These are phyloP conservation scores for Gleditsia sinensis DNA, from an alignment of 306 rosid species.

Conservation along the genomic window DNA sequence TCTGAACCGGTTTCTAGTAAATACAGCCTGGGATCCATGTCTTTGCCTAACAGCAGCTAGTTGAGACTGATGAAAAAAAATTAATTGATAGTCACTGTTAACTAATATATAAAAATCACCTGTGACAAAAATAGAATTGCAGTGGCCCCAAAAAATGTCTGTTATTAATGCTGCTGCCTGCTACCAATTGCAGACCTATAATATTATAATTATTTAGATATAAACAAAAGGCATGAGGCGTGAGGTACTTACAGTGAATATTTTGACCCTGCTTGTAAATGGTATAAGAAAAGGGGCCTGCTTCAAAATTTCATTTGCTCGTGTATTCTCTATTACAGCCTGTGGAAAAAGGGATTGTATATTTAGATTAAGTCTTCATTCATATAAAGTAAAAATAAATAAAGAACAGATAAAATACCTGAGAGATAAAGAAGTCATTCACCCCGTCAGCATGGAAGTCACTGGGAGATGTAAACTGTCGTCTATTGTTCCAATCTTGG, in stretches of 20 bases:
- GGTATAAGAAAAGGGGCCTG: slow-evolving; percentile 95
- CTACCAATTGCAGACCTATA: slow-evolving; percentile 3
- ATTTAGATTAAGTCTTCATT: slow-evolving; percentile 9
- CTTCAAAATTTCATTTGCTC: slow-evolving; percentile 92
- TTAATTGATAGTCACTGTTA: slow-evolving; percentile 5
- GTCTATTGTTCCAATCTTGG: slow-evolving; percentile 99
- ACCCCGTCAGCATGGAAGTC: slow-evolving; percentile 98
- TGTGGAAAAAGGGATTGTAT: slow-evolving; percentile 32
- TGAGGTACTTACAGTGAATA: slow-evolving; percentile 71
- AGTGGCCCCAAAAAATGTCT: slow-evolving; percentile 6
- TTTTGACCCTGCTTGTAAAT: slow-evolving; percentile 98
- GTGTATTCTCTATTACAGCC: slow-evolving; percentile 80
- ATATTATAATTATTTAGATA: slow-evolving; percentile 20
- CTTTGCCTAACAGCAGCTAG: slow-evolving; percentile 84
- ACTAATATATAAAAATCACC: slow-evolving; percentile 29
- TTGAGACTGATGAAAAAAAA: slow-evolving; percentile 75
- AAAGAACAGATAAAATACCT: slow-evolving; percentile 57
- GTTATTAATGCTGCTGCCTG: background rate
- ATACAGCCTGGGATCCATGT: slow-evolving; percentile 65
- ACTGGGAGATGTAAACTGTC: slow-evolving; percentile 78
- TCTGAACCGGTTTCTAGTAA: slow-evolving; percentile 83
- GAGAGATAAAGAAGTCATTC: slow-evolving; percentile 93
- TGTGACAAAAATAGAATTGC: background rate
- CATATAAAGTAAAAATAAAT: slow-evolving; percentile 12
- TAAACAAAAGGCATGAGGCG: slow-evolving; percentile 22